Evolutionary conservation across 352 stramenopile genomes (phyloP).

Genomic region (Globisporangium paddicum): DNA sequence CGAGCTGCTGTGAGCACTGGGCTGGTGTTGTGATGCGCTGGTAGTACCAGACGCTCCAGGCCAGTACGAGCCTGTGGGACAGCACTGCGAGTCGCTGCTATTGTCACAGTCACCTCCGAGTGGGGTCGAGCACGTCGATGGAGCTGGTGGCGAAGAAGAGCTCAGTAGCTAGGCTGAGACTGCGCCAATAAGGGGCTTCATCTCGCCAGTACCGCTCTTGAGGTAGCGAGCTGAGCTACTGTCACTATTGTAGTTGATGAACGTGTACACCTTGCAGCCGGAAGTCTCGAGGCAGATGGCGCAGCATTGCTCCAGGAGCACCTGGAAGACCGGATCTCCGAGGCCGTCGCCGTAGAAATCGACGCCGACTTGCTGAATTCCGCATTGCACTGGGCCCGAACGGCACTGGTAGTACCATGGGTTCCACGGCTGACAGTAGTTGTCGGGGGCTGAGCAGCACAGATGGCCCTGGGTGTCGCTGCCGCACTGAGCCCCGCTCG

Average conservation of each 20-base stretch:
- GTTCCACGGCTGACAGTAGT: constrained; percentile 49
- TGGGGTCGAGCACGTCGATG: constrained; percentile 12
- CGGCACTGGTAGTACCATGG: constrained; percentile 36
- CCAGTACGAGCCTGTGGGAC: constrained; percentile 29
- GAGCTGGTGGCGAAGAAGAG: not conserved
- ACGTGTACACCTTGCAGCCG: constrained; percentile 26
- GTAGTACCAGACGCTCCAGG: constrained; percentile 30
- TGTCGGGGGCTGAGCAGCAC: constrained; percentile 26
- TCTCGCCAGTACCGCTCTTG: constrained; percentile 4
- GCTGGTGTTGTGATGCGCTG: constrained; percentile 29
- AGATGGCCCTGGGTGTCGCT: constrained; percentile 9
- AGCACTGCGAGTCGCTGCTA: constrained; percentile 16
- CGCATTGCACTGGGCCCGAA: constrained; percentile 14
- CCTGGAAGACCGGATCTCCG: not conserved
- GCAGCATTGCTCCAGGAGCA: constrained; percentile 26
- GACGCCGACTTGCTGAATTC: constrained; percentile 16
- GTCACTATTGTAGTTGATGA: constrained; percentile 19
- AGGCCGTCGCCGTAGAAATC: constrained; percentile 42
- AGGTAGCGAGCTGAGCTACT: constrained; percentile 9
- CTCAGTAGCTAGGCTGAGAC: constrained; percentile 9
- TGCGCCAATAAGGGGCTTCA: not conserved
- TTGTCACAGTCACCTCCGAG: constrained; percentile 17
- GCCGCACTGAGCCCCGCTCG: not conserved
- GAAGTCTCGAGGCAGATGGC: constrained; percentile 6
- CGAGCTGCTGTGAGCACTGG: constrained; percentile 32